These are phyloP conservation scores for Nepenthes alata DNA, from an alignment of 179 eudicot species.

Conservation along the genomic window DNA sequence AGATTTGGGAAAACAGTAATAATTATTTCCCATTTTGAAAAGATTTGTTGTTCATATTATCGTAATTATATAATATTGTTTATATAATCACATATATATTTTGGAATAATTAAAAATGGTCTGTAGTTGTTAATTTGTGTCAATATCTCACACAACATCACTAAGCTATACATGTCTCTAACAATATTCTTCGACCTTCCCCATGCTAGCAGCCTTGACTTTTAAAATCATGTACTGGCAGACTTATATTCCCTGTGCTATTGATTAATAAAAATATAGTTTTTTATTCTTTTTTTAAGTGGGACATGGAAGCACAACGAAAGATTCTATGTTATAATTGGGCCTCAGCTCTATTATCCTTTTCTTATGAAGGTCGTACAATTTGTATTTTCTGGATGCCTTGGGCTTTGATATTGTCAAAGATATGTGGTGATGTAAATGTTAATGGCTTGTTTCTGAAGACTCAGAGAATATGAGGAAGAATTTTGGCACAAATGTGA, in stretches of 20 bases:
- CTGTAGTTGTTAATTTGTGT: slow-evolving; percentile 22
- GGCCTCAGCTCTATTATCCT: slow-evolving; percentile 9
- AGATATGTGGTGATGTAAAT: slow-evolving; percentile 20
- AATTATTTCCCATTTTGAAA: slow-evolving; percentile 5
- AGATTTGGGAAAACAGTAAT: slow-evolving; percentile 12
- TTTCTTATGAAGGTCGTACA: slow-evolving; percentile 1
- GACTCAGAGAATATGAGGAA: slow-evolving; percentile 15
- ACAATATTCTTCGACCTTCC: slow-evolving; percentile 25
- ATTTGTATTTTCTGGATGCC: neutral
- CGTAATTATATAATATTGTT: slow-evolving; percentile 6
- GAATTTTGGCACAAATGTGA: slow-evolving; percentile 14
- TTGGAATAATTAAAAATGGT: slow-evolving; percentile 13
- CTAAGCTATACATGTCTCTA: slow-evolving; percentile 21
- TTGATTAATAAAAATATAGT: slow-evolving; percentile 8
- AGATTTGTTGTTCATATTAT: slow-evolving; percentile 4
- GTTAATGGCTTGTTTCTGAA: slow-evolving; percentile 20
- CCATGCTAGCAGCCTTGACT: slow-evolving; percentile 12
- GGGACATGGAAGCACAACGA: slow-evolving; percentile 23
- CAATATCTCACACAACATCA: slow-evolving; percentile 19
- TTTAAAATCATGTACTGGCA: slow-evolving; percentile 17
- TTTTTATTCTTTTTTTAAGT: slow-evolving; percentile 14
- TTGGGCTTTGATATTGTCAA: slow-evolving; percentile 12
- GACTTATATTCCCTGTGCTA: slow-evolving; percentile 18
- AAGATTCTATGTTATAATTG: slow-evolving; percentile 19
- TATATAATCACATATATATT: slow-evolving; percentile 5